Evolutionary conservation across 306 rosid genomes (phyloP).

Genomic region (Glycine soja): DNA sequence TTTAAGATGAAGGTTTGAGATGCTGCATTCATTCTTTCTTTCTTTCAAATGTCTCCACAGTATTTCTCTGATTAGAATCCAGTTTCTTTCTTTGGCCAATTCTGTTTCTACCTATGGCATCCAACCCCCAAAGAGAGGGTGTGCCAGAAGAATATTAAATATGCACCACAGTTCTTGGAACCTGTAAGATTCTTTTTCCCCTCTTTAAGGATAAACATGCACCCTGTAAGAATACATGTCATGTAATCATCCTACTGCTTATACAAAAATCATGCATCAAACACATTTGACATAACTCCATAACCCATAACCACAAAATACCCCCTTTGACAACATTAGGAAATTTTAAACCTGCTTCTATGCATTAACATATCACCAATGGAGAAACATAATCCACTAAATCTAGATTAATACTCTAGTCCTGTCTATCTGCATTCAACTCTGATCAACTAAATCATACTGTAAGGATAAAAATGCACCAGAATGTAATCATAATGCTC

Average conservation of each 20-base stretch:
- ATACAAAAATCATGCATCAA: no score
- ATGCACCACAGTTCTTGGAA: constrained; percentile 22
- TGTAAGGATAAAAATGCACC: no score
- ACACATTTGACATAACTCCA: no score
- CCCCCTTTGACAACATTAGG: no score
- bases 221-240: constrained; percentile 23
- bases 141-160: constrained; percentile 12
- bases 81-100: constrained; percentile 7
- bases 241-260: neutral
- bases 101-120: constrained; percentile 23
- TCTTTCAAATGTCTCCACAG: constrained; percentile 37
- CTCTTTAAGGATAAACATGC: constrained; percentile 1
- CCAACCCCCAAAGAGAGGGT: constrained; percentile 20
- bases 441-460: no score
- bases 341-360: no score
- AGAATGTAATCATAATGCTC: no score
- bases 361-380: no score
- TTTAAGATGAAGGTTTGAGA: constrained; percentile 51
- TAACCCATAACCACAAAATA: no score
- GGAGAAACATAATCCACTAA: no score
- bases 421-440: no score
- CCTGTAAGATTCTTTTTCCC: neutral
- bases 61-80: constrained; percentile 36
- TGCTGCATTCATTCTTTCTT: constrained; percentile 56
- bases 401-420: no score